phyloP scores from a whole-genome alignment of 805 yeast genomes.

The Maudiozyma turicensis region DNA sequence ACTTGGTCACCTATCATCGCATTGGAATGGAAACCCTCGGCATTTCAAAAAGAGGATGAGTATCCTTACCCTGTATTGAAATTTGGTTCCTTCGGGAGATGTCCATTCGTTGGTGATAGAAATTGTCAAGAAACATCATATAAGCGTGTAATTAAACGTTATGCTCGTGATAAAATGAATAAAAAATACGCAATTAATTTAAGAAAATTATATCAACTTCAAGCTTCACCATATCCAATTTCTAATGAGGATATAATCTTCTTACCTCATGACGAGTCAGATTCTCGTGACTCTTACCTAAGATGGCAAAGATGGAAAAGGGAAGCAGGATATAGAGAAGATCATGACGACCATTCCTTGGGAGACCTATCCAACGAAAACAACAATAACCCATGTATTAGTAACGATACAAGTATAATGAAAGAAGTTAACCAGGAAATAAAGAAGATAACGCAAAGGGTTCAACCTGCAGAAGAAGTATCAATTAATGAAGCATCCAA shows the following conservation, averaged over 20 bases:
- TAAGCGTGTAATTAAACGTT: conserved; percentile 25
- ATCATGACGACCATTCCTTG: background rate
- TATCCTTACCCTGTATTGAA: conserved; percentile 29
- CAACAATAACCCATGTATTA: background rate
- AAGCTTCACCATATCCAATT: conserved; percentile 15
- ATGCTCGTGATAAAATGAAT: conserved; percentile 23
- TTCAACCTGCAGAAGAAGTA: too few species aligned
- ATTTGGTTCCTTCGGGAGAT: conserved; percentile 45
- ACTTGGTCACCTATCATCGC: conserved; percentile 70
- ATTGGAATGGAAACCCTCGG: conserved; percentile 62
- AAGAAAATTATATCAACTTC: conserved; percentile 24
- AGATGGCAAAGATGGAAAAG: conserved; percentile 7
- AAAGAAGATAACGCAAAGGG: too few species aligned
- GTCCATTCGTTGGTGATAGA: conserved; percentile 68
- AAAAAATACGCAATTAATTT: conserved; percentile 25
- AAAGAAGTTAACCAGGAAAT: too few species aligned
- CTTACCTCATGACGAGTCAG: conserved; percentile 19
- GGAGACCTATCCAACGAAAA: background rate
- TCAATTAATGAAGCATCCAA: background rate
- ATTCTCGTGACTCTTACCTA: conserved; percentile 14
- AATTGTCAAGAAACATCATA: conserved; percentile 21
- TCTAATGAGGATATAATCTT: conserved; percentile 6
- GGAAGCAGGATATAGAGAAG: background rate
- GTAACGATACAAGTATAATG: too few species aligned
- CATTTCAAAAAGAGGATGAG: conserved; percentile 28